Evolutionary conservation across 495 filamentous ascomycete genomes (phyloP).

Genomic region (Penicillium riverlandense): DNA sequence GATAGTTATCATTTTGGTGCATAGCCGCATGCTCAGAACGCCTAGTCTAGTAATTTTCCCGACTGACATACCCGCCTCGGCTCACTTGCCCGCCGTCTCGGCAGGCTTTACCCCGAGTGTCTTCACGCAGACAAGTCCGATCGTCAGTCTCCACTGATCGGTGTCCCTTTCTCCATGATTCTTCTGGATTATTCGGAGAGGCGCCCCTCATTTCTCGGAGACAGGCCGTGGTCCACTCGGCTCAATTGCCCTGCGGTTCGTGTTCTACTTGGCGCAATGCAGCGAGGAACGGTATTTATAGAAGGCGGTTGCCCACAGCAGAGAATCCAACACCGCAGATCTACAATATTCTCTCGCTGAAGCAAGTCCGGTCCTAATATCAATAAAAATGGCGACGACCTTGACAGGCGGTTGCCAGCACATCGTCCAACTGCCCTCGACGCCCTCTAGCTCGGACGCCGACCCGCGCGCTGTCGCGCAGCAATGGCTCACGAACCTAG

Average conservation of each 20-base stretch:
- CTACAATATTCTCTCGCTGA: no score
- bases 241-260: background rate
- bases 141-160: no score
- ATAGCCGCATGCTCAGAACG: background rate
- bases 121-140: background rate
- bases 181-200: background rate
- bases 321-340: background rate
- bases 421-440: slow-evolving; percentile 25
- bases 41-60: no score
- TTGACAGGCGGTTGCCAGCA: slow-evolving; percentile 22
- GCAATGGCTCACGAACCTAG: slow-evolving; percentile 28
- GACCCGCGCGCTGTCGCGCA: slow-evolving; percentile 24
- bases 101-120: slow-evolving; percentile 2
- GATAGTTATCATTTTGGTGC: no score
- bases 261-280: background rate
- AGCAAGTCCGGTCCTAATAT: no score
- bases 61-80: background rate
- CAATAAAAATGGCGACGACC: slow-evolving; percentile 14
- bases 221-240: background rate
- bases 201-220: background rate
- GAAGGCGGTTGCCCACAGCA: background rate
- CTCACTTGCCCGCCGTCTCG: background rate
- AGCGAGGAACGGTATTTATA: background rate
- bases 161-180: background rate
- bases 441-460: slow-evolving; percentile 7